These are phyloP conservation scores for Penicillium sp. DNA, from an alignment of 2,329 filamentous ascomycete genomes.

Conservation along the genomic window DNA sequence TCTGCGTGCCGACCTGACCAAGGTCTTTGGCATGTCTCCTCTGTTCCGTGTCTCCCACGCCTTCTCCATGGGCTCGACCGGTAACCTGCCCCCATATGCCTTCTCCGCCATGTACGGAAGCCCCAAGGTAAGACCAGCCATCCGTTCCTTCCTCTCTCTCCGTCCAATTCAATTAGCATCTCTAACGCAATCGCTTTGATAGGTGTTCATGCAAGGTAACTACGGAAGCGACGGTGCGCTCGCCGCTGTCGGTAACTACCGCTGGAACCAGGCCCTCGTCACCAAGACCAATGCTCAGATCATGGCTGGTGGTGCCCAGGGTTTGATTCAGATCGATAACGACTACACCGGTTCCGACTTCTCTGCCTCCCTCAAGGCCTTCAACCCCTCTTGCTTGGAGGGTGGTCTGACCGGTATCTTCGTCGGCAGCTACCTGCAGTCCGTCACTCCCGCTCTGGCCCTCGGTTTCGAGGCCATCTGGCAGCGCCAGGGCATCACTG, in stretches of 20 bases:
- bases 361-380: constrained; percentile 85
- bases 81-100: constrained; percentile 83
- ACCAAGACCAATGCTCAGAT: constrained; percentile 89
- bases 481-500: constrained; percentile 81
- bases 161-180: neutral
- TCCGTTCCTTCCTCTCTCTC: neutral
- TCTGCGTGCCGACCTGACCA: constrained; percentile 92
- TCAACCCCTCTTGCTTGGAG: constrained; percentile 93
- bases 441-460: constrained; percentile 81
- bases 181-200: constrained; percentile 4
- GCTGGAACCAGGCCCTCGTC: constrained; percentile 77
- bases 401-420: constrained; percentile 93
- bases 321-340: constrained; percentile 91
- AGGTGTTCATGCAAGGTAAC: constrained; percentile 96
- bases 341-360: constrained; percentile 95
- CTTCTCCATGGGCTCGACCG: constrained; percentile 87
- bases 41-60: constrained; percentile 98
- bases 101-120: constrained; percentile 94
- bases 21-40: constrained; percentile 89
- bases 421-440: constrained; percentile 93
- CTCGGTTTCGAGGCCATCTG: constrained; percentile 91
- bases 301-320: constrained; percentile 72
- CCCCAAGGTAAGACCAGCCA: constrained; percentile 67
- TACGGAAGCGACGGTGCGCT: constrained; percentile 90
- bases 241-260: constrained; percentile 87